Percentiles rank a stretch among this genome's conserved stretches.
Conservation (phyloP, 116 monocot genomes). For the Cymodocea nodosa region DNA sequence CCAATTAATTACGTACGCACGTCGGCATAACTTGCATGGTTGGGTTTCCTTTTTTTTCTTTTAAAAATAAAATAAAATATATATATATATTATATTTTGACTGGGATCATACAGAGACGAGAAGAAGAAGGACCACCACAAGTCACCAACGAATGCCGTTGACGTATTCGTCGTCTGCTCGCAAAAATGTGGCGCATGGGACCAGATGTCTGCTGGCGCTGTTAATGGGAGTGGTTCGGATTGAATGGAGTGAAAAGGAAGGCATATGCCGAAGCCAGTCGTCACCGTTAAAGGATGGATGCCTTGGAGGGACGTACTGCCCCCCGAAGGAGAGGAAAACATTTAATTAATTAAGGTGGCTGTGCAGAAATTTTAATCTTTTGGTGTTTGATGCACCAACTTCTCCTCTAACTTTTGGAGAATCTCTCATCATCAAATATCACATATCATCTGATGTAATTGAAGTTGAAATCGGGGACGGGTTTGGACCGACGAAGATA, state of each 20-base stretch:
- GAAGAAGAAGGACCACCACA: no score
- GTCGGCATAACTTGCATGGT: no score
- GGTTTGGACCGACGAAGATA: not conserved
- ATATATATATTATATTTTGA: no score
- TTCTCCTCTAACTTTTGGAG: conserved; percentile 1
- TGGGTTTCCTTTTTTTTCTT: no score
- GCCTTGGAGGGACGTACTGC: not conserved
- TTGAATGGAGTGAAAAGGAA: not conserved
- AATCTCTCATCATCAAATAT: not conserved
- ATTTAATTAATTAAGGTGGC: not conserved
- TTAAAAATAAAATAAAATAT: no score
- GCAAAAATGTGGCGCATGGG: not conserved
- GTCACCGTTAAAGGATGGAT: not conserved
- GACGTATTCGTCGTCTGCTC: not conserved
- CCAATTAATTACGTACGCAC: no score
- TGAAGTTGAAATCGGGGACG: not conserved
- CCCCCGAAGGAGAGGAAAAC: not conserved
- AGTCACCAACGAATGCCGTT: no score
- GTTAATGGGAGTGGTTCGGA: not conserved
- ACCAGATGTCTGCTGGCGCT: not conserved
- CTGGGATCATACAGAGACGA: no score
- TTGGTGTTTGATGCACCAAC: conserved; percentile 8
- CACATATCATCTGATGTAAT: not conserved
- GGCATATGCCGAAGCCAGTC: not conserved
- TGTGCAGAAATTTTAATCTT: not conserved